phyloP scores from a whole-genome alignment of 2,329 filamentous ascomycete species.

The Colletotrichum simmondsii region DNA sequence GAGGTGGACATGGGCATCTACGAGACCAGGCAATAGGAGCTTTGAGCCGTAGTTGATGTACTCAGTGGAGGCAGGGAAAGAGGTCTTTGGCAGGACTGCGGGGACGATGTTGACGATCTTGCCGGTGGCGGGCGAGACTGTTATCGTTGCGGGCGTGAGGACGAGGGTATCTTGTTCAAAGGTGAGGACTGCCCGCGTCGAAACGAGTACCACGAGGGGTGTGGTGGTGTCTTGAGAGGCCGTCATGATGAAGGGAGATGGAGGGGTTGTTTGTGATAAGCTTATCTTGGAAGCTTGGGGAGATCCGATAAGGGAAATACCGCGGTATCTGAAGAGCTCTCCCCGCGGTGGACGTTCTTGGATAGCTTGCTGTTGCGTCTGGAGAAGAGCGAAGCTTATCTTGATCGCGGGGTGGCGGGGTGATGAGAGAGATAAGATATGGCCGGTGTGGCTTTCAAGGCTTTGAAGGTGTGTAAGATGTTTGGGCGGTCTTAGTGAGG shows the following conservation, averaged over 20 bases:
- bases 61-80: slow-evolving; percentile 77
- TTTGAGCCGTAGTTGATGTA: slow-evolving; percentile 89
- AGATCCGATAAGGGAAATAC: slow-evolving; percentile 3
- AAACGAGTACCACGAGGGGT: slow-evolving; percentile 79
- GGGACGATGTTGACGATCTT: slow-evolving; percentile 85
- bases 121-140: slow-evolving; percentile 80
- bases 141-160: slow-evolving; percentile 84
- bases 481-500: not conserved
- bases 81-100: slow-evolving; percentile 76
- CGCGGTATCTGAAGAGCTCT: not conserved
- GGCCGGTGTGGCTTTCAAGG: slow-evolving; percentile 1
- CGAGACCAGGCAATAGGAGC: slow-evolving; percentile 88
- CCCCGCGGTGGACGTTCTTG: slow-evolving; percentile 3
- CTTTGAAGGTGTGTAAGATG: not conserved
- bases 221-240: slow-evolving; percentile 42
- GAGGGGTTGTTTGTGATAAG: slow-evolving; percentile 5
- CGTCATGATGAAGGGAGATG: slow-evolving; percentile 42
- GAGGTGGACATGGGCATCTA: slow-evolving; percentile 97
- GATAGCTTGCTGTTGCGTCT: slow-evolving; percentile 1
- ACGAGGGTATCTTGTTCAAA: slow-evolving; percentile 70
- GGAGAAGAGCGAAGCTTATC: slow-evolving; percentile 21
- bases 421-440: slow-evolving; percentile 6
- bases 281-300: slow-evolving; percentile 10
- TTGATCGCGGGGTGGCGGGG: slow-evolving; percentile 19
- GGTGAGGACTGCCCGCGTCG: slow-evolving; percentile 83